A percentile compares a stretch with the other conserved stretches of the same genome.
Conservation (phyloP, 2,329 filamentous ascomycete genomes). For the Curvularia spicifera region DNA sequence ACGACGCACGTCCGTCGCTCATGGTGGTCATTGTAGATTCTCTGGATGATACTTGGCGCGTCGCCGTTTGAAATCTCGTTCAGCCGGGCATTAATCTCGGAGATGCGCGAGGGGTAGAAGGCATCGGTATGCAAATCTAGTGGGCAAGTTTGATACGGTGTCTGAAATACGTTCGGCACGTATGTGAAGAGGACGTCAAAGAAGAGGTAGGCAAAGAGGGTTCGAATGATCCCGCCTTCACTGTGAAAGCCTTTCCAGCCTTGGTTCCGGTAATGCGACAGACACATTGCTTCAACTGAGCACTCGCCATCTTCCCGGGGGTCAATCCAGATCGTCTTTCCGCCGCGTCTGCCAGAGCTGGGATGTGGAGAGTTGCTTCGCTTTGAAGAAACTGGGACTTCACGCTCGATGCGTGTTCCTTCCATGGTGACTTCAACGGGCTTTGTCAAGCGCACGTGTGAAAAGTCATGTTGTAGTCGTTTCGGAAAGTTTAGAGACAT, state of each 20-base stretch:
- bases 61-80: constrained; percentile 86
- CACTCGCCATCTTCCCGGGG: constrained; percentile 75
- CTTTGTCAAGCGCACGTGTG: constrained; percentile 78
- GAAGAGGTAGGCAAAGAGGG: constrained; percentile 82
- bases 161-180: constrained; percentile 96
- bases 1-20: constrained; percentile 82
- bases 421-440: constrained; percentile 77
- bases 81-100: constrained; percentile 86
- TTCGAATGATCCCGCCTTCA: constrained; percentile 91
- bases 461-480: constrained; percentile 89
- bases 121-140: constrained; percentile 91
- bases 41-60: constrained; percentile 69
- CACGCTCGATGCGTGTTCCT: constrained; percentile 77
- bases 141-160: constrained; percentile 90
- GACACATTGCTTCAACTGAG: constrained; percentile 91
- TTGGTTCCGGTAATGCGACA: constrained; percentile 79
- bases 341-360: constrained; percentile 55
- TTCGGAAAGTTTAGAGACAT: constrained; percentile 81
- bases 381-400: constrained; percentile 49
- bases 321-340: constrained; percentile 89
- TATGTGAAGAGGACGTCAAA: constrained; percentile 92
- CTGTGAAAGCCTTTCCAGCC: constrained; percentile 96
- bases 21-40: constrained; percentile 71
- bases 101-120: constrained; percentile 84
- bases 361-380: constrained; percentile 41